phyloP scores from a whole-genome alignment of 2,329 filamentous ascomycete genomes.

The Dothistroma septosporum region DNA sequence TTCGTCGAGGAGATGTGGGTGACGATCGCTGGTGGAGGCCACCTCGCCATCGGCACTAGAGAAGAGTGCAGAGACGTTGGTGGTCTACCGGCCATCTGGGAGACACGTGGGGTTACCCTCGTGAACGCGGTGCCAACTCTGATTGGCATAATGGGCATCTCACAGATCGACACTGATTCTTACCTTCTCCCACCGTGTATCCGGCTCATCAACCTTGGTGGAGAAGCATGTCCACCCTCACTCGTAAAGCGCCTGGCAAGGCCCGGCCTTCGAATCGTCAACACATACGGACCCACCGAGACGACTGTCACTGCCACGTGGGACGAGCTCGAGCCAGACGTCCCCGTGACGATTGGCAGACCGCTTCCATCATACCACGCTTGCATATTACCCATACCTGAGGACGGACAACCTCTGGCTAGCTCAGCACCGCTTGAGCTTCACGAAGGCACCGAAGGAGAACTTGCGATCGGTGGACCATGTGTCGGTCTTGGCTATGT shows the following conservation, averaged over 20 bases:
- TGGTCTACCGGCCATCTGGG: conserved; percentile 19
- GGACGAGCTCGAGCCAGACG: conserved; percentile 20
- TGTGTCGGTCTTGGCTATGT: conserved; percentile 23
- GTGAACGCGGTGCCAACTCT: conserved; percentile 25
- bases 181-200: conserved; percentile 18
- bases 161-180: conserved; percentile 11
- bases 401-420: conserved; percentile 9
- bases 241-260: conserved; percentile 20
- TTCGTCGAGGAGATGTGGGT: conserved; percentile 28
- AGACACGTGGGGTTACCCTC: conserved; percentile 17
- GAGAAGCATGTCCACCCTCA: conserved; percentile 22
- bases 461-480: conserved; percentile 24
- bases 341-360: conserved; percentile 23
- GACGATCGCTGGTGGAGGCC: conserved; percentile 23
- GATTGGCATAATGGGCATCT: conserved; percentile 22
- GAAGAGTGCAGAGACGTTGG: conserved; percentile 20
- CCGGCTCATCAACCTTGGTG: conserved; percentile 23
- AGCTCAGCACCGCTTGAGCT: conserved; percentile 14
- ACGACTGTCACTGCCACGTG: conserved; percentile 23
- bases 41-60: conserved; percentile 22
- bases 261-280: conserved; percentile 21
- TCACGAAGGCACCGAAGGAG: conserved; percentile 18
- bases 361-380: conserved; percentile 24
- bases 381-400: conserved; percentile 18
- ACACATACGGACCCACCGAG: conserved; percentile 26